Evolutionary conservation across 805 yeast species (phyloP).

Genomic region (Debaryomyces castellii): DNA sequence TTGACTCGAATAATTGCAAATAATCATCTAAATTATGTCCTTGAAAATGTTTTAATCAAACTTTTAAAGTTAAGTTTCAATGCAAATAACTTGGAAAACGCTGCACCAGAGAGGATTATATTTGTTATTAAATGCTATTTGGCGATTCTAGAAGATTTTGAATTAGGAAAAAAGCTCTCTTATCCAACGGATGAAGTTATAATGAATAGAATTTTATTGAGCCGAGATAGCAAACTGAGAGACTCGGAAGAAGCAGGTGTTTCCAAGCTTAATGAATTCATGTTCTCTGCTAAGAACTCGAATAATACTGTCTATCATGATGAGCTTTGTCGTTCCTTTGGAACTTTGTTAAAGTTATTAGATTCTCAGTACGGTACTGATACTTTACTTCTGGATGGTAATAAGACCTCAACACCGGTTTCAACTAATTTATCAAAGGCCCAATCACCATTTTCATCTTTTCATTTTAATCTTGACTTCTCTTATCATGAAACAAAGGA

Average conservation of each 20-base stretch:
- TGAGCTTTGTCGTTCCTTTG: conserved; percentile 63
- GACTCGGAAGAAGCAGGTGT: conserved; percentile 1
- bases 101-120: conserved; percentile 68
- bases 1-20: conserved; percentile 76
- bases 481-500: conserved; percentile 31
- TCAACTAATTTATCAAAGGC: conserved; percentile 22
- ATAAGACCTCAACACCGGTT: conserved; percentile 9
- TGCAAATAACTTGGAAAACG: conserved; percentile 56
- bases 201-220: conserved; percentile 1
- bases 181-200: conserved; percentile 65
- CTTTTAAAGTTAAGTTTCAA: conserved; percentile 62
- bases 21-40: conserved; percentile 71
- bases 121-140: conserved; percentile 71
- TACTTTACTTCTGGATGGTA: conserved; percentile 24
- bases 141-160: conserved; percentile 64
- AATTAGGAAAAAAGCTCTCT: conserved; percentile 56
- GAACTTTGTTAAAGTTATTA: conserved; percentile 53
- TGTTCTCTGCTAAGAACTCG: conserved; percentile 41
- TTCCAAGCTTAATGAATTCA: conserved; percentile 27
- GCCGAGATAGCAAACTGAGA: neutral
- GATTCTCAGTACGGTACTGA: conserved; percentile 55
- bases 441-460: conserved; percentile 40
- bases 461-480: conserved; percentile 40
- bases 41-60: conserved; percentile 77
- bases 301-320: conserved; percentile 61